Evolutionary conservation across 2,329 filamentous ascomycete genomes (phyloP), one percentile per base, ranked within the genome.

Genomic region (Pseudopyricularia javanii): DNA sequence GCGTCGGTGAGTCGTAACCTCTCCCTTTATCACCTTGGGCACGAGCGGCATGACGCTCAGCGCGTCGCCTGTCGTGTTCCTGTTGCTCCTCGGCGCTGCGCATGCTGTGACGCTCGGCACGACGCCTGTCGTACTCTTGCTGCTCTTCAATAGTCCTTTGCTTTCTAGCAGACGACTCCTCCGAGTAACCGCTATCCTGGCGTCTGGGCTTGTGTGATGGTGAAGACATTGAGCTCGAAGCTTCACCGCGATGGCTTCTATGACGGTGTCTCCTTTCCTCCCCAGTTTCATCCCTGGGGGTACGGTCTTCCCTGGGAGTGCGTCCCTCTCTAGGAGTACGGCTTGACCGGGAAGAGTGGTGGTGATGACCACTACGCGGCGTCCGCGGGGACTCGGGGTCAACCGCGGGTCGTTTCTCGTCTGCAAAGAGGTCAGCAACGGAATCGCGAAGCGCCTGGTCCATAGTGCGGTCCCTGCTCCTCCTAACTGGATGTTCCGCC

Each of bases 341-440:
- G 51, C 65, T 64, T 7, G 60, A 60, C 15, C 61, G 63, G n/a
- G 66, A 63, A 24, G 59, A 57, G 50, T 68, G 69, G 51, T 69
- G 68, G 54, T 69, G 70, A 56, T 69, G 69, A 56, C 69, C 68
- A 56, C 69, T 70, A 55, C 68, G 70, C 57, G 69, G 54, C 51
- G 60, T 57, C 57, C 62, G 59, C 9, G 58, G 56, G 34, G 61
- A 57, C 54, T 61, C 58, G 56, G 59, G 53, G 56, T 71, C 67
- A 57, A 66, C 64, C 47, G 24, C 37, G 3, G 60, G 60, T 56
- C 69, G 67, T 58, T 61, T 64, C 53, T 75, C 73, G 67, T 76
- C 75, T 79, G 70, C 68, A 66, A 70, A 74, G 63, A 73, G 69
- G 75, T 80, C 73, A 80, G 76, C 70, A 73, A 73, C 70, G 66